Conservation (phyloP, 1,284 basidiomycete species). For the Pyrrhoderma noxium region DNA sequence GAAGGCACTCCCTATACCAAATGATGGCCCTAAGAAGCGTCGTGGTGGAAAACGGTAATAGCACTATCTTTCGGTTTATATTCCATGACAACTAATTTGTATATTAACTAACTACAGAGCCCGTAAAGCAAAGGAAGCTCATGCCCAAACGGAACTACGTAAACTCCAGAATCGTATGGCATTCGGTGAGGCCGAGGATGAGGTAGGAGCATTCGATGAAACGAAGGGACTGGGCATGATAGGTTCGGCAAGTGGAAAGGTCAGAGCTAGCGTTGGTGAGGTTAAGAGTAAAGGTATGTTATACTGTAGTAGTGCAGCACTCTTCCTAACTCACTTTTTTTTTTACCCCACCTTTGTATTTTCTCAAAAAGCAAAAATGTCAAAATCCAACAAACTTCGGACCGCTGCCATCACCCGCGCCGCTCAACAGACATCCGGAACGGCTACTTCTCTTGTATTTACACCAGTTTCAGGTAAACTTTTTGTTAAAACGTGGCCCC, state of each 20-base stretch:
- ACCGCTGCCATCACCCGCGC: slow-evolving; percentile 76
- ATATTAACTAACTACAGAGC: slow-evolving; percentile 46
- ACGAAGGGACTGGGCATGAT: slow-evolving; percentile 98
- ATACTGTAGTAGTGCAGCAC: too few species aligned
- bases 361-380: slow-evolving; percentile 92
- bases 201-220: slow-evolving; percentile 94
- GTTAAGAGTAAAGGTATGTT: slow-evolving; percentile 77
- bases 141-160: slow-evolving; percentile 92
- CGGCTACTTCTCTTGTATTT: slow-evolving; percentile 86
- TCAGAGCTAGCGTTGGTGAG: slow-evolving; percentile 81
- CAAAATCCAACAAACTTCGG: slow-evolving; percentile 91
- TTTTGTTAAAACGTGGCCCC: slow-evolving; percentile 9
- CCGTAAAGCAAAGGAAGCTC: slow-evolving; percentile 93
- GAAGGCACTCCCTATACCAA: slow-evolving; percentile 94
- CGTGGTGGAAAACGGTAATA: slow-evolving; percentile 85
- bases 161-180: slow-evolving; percentile 96
- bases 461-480: slow-evolving; percentile 88
- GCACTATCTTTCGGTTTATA: neutral
- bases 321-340: neutral
- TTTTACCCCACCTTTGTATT: slow-evolving; percentile 6
- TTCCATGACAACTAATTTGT: neutral
- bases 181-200: slow-evolving; percentile 94
- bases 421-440: slow-evolving; percentile 70
- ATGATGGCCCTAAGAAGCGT: slow-evolving; percentile 92
- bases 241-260: slow-evolving; percentile 75